phyloP scores from a whole-genome alignment of 23 red algal genomes.

The Gracilaria vermiculophylla region DNA sequence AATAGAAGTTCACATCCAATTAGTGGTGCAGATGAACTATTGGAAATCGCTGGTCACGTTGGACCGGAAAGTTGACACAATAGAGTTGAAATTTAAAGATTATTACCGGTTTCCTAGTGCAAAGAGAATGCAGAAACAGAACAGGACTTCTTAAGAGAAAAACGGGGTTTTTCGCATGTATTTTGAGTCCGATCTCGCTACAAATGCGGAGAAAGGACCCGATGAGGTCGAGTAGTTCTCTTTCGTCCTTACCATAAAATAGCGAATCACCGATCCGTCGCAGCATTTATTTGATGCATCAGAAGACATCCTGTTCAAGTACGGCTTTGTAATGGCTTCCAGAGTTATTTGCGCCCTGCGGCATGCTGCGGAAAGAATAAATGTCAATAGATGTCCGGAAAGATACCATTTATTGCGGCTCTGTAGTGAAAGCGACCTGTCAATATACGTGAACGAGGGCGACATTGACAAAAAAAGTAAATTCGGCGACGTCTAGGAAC shows the following conservation, averaged over 20 bases:
- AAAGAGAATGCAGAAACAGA: neutral
- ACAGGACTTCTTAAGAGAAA: neutral
- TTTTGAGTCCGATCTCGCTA: neutral
- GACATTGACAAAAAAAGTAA: neutral
- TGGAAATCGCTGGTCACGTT: neutral
- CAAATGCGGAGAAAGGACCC: neutral
- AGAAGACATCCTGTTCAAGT: neutral
- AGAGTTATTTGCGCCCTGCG: neutral
- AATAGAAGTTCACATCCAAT: constrained; percentile 34
- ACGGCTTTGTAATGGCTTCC: constrained; percentile 1
- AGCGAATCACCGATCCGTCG: constrained; percentile 31
- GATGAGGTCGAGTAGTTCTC: constrained; percentile 2
- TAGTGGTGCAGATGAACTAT: constrained; percentile 12
- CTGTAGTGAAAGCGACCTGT: neutral
- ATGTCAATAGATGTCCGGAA: neutral
- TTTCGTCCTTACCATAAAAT: constrained; percentile 2
- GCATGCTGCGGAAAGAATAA: neutral
- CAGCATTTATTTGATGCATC: neutral
- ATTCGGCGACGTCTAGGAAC: neutral
- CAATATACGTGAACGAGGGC: constrained; percentile 26
- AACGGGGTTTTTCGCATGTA: constrained; percentile 11
- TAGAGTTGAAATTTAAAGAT: neutral
- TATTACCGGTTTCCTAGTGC: neutral
- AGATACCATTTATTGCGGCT: constrained; percentile 9
- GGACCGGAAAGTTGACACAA: neutral